A percentile compares a stretch with the other conserved stretches of the same genome.
Evolutionary conservation across 345 rosid genomes (phyloP).

Genomic region (Corchorus olitorius): DNA sequence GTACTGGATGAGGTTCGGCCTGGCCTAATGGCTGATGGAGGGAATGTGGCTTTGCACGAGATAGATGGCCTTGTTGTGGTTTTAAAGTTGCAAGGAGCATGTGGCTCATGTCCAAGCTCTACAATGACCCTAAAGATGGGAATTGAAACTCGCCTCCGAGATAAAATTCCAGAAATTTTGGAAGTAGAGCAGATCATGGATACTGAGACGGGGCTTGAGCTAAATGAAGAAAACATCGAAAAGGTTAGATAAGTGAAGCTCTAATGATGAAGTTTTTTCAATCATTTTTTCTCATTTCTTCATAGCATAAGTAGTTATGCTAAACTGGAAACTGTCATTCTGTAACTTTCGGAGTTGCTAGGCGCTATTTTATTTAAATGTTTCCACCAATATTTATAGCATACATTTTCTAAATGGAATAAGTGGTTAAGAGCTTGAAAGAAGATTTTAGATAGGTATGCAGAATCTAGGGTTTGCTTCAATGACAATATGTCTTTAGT

Average conservation of each 20-base stretch:
- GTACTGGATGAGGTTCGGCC: constrained; percentile 89
- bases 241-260: constrained; percentile 48
- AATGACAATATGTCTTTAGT: background rate
- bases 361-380: background rate
- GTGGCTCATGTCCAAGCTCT: constrained; percentile 98
- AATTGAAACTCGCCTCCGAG: constrained; percentile 81
- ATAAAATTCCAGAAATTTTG: constrained; percentile 91
- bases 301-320: background rate
- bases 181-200: constrained; percentile 85
- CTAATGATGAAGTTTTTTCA: background rate
- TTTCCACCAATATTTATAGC: background rate
- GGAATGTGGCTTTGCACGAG: constrained; percentile 91
- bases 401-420: background rate
- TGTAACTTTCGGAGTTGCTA: background rate
- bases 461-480: background rate
- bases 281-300: background rate
- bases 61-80: constrained; percentile 95
- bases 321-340: background rate
- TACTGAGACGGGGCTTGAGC: constrained; percentile 76
- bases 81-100: constrained; percentile 88
- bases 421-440: background rate
- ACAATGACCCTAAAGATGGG: constrained; percentile 95
- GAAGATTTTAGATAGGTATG: background rate
- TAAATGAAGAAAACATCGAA: constrained; percentile 75
- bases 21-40: constrained; percentile 91